Evolutionary conservation across 495 filamentous ascomycete genomes (phyloP), one percentile per base, ranked within the genome.

Genomic region (Trichoderma virens): DNA sequence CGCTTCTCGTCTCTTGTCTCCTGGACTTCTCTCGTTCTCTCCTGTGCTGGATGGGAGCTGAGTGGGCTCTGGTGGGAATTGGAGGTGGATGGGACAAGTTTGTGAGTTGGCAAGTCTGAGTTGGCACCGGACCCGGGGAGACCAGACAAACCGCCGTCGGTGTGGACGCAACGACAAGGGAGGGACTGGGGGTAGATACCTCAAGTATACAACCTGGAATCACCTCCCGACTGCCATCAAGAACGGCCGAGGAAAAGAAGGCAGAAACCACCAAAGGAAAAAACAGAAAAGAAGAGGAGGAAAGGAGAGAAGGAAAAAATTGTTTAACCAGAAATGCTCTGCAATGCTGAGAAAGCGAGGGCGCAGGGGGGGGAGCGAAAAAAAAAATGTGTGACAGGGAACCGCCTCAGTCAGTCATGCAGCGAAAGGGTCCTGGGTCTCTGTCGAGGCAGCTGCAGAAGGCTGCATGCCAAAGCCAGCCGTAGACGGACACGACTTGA

Each of bases 221-320:
- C 27, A 56, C 51, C 51, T 56, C 25, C 16, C 51, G 51, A 16
- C 25, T 51, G 31, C 31, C 31, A 56, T 51, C 7, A 43, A 64
- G 31, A 16, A 56, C 5, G 18, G 28, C 38, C 38, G 11, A 31
- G 16, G 31, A 64, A 27, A 56, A 28, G n/a, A 56, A 27, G 25
- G 11, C 32, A 56, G 27, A 30, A 56, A 56, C 3, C 4, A 11
- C 51, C 51, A 13, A 23, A 9, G 28, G 11, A 27, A 8, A 8
- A 27, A 54, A 16, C 8, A 28, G 25, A 56, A 56, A n/a, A 30
- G 11, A 9, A 56, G 11, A 27, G 23, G 27, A 27, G 18, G 20
- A 34, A 27, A 35, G 60, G 47, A 59, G 60, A 41, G 31, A 59
- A 65, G 9, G 11, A 61, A 43, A 25, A 65, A 65, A 62, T 13